Conservation (phyloP, 495 filamentous ascomycete genomes). For the Aspergillus baeticus region DNA sequence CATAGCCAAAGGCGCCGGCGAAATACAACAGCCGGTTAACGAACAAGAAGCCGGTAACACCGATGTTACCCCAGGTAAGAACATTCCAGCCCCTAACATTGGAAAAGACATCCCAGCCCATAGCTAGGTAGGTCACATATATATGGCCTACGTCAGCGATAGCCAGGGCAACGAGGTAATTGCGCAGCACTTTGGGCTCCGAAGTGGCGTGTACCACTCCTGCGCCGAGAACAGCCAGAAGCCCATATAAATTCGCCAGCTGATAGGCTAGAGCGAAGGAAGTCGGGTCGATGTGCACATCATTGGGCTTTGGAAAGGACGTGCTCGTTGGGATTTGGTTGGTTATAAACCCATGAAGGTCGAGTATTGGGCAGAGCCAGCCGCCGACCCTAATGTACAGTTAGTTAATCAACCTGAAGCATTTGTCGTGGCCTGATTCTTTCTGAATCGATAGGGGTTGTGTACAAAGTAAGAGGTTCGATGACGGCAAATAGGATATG, state of each 20-base stretch:
- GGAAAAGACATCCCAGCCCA: conserved; percentile 54
- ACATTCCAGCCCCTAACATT: conserved; percentile 63
- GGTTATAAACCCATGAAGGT: conserved; percentile 57
- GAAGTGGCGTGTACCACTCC: conserved; percentile 59
- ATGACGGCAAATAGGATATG: conserved; percentile 50
- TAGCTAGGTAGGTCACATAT: conserved; percentile 55
- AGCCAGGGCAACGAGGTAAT: conserved; percentile 64
- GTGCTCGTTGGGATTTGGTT: conserved; percentile 52
- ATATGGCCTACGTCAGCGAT: conserved; percentile 70
- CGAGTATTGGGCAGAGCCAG: conserved; percentile 51
- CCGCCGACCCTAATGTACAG: conserved; percentile 50
- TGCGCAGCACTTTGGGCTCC: conserved; percentile 63
- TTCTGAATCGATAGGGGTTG: conserved; percentile 9
- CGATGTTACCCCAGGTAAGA: conserved; percentile 74
- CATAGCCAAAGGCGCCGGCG: conserved; percentile 54
- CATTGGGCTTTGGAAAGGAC: conserved; percentile 22
- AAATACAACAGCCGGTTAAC: conserved; percentile 57
- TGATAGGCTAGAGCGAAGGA: conserved; percentile 55
- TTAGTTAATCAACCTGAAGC: background rate
- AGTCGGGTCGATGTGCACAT: conserved; percentile 36
- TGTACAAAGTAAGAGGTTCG: conserved; percentile 67
- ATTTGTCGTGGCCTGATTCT: background rate
- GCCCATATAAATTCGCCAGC: conserved; percentile 65
- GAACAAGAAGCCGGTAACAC: conserved; percentile 55
- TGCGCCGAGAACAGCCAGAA: conserved; percentile 62